Conservation (phyloP, 352 stramenopile genomes). For the Phytophthora rubi region DNA sequence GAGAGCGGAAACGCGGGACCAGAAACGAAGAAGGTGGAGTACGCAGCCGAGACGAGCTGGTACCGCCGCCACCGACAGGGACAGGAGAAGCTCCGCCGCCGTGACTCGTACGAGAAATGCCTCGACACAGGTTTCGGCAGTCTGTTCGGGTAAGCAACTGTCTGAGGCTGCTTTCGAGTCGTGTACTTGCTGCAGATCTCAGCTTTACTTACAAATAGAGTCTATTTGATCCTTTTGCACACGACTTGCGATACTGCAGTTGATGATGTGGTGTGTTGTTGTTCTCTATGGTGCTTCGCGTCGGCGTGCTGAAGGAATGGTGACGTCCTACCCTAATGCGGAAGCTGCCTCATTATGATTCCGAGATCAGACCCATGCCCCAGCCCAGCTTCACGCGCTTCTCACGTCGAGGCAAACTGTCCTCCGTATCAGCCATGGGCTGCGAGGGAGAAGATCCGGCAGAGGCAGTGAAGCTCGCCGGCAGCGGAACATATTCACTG, state of each 20-base stretch:
- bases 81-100: slow-evolving; percentile 64
- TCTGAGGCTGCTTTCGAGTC: not conserved
- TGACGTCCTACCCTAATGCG: slow-evolving; percentile 7
- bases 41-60: slow-evolving; percentile 74
- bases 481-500: slow-evolving; percentile 57
- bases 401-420: slow-evolving; percentile 34
- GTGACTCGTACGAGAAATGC: slow-evolving; percentile 63
- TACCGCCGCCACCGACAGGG: slow-evolving; percentile 83
- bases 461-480: slow-evolving; percentile 49
- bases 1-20: slow-evolving; percentile 21
- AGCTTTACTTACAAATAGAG: slow-evolving; percentile 36
- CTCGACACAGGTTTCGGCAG: slow-evolving; percentile 59
- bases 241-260: slow-evolving; percentile 15
- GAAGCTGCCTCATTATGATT: slow-evolving; percentile 25
- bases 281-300: slow-evolving; percentile 19
- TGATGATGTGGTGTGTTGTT: slow-evolving; percentile 5
- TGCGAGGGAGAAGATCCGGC: slow-evolving; percentile 22
- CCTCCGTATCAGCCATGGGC: slow-evolving; percentile 3
- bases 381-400: slow-evolving; percentile 80
- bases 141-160: slow-evolving; percentile 45
- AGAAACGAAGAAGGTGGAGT: slow-evolving; percentile 37
- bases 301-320: not conserved
- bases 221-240: slow-evolving; percentile 43
- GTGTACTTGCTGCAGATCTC: not conserved
- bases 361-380: slow-evolving; percentile 74